Conservation (phyloP, 805 yeast genomes). For the Alloascoidea hylecoeti region DNA sequence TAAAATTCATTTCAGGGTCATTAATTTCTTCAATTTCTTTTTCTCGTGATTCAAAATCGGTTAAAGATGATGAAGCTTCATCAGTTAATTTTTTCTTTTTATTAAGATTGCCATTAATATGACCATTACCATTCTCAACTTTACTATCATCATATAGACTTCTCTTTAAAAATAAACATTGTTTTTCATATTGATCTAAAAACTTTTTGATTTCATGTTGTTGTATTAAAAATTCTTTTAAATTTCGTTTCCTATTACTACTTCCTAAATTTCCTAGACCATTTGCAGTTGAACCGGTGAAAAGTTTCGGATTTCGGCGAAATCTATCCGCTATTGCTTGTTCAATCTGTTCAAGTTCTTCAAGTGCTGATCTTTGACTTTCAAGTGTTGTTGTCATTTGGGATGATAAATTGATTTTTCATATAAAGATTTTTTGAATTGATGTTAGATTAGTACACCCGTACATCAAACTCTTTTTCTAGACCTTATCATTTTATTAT, state of each 20-base stretch:
- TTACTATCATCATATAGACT: slow-evolving; percentile 4
- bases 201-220: slow-evolving; percentile 54
- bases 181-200: slow-evolving; percentile 27
- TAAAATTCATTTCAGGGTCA: slow-evolving; percentile 16
- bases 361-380: slow-evolving; percentile 23
- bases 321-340: slow-evolving; percentile 49
- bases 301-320: slow-evolving; percentile 42
- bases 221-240: slow-evolving; percentile 39
- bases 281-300: slow-evolving; percentile 18
- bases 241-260: slow-evolving; percentile 24
- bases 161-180: slow-evolving; percentile 12
- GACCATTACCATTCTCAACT: background rate
- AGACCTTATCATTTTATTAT: no score
- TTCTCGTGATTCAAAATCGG: slow-evolving; percentile 4
- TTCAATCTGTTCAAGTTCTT: slow-evolving; percentile 65
- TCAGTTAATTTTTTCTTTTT: slow-evolving; percentile 5
- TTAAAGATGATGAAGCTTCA: slow-evolving; percentile 3
- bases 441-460: no score
- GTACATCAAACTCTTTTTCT: no score
- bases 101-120: background rate
- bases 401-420: no score
- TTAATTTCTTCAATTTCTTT: slow-evolving; percentile 8
- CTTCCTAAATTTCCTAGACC: slow-evolving; percentile 18
- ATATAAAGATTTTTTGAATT: no score
- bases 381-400: slow-evolving; percentile 20